phyloP scores from a whole-genome alignment of 2,329 filamentous ascomycete genomes.

The Xylaria sp. region DNA sequence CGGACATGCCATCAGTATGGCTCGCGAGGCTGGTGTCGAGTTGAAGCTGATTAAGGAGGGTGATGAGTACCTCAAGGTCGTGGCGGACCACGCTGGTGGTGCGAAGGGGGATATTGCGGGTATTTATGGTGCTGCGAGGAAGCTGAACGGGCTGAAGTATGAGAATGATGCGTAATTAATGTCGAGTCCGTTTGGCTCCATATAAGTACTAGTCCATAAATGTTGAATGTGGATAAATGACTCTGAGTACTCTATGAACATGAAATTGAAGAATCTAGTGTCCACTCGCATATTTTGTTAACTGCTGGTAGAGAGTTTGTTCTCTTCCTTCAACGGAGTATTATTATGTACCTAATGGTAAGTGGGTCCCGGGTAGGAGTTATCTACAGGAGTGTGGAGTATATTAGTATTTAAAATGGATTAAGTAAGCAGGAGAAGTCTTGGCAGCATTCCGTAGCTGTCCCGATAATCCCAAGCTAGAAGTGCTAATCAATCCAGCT shows the following conservation, averaged over 20 bases:
- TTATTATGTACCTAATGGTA: background rate
- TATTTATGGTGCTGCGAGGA: conserved; percentile 83
- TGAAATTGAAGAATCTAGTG: background rate
- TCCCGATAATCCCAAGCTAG: background rate
- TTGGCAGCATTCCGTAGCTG: conserved; percentile 22
- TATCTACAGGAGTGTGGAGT: background rate
- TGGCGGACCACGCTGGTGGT: conserved; percentile 74
- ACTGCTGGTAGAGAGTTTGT: no score
- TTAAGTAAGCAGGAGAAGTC: conserved; percentile 11
- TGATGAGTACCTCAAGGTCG: conserved; percentile 73
- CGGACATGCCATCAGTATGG: conserved; percentile 76
- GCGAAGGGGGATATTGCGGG: conserved; percentile 81
- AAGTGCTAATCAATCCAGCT: background rate
- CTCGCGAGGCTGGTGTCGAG: conserved; percentile 68
- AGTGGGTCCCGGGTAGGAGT: conserved; percentile 1
- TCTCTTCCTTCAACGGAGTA: background rate
- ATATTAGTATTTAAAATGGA: background rate
- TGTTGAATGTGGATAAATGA: no score
- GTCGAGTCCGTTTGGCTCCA: background rate
- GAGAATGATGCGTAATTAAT: conserved; percentile 65
- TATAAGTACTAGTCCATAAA: background rate
- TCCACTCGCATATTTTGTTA: background rate
- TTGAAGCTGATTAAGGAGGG: conserved; percentile 74
- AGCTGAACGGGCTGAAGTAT: conserved; percentile 79
- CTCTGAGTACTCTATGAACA: background rate